Evolutionary conservation across 2,329 filamentous ascomycete species (phyloP).

Genomic region (Claviceps paspali): DNA sequence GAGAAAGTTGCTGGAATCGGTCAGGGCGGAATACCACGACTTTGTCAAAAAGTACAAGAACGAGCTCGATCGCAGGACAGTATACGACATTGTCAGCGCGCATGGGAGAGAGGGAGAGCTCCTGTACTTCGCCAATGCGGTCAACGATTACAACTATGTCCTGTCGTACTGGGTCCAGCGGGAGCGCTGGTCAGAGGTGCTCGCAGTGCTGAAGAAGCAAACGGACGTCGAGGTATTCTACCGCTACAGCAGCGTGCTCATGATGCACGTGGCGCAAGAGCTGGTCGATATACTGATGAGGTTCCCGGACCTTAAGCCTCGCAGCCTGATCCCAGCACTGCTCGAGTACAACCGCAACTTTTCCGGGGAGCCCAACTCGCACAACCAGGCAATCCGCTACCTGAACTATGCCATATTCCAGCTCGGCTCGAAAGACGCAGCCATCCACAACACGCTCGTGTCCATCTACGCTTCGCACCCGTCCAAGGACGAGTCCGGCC

Average conservation of each 20-base stretch:
- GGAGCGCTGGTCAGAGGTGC: constrained; percentile 77
- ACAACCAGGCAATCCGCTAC: constrained; percentile 89
- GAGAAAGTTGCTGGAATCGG: constrained; percentile 51
- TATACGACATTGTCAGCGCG: constrained; percentile 90
- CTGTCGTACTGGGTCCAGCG: constrained; percentile 94
- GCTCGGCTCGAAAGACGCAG: constrained; percentile 62
- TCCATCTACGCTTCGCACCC: constrained; percentile 86
- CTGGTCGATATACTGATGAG: constrained; percentile 93
- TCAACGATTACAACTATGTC: constrained; percentile 89
- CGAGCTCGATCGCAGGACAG: constrained; percentile 80
- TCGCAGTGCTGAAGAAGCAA: constrained; percentile 83
- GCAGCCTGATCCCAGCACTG: constrained; percentile 81
- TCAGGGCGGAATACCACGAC: constrained; percentile 70
- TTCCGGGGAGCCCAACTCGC: constrained; percentile 43
- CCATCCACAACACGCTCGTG: constrained; percentile 91
- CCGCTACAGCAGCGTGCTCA: constrained; percentile 90
- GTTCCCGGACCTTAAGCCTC: constrained; percentile 68
- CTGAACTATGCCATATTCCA: constrained; percentile 87
- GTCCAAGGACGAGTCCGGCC: constrained; percentile 67
- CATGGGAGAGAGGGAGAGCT: constrained; percentile 90
- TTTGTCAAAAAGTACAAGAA: constrained; percentile 75
- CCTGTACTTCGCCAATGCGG: constrained; percentile 73
- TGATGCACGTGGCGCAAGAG: constrained; percentile 73
- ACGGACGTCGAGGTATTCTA: constrained; percentile 89
- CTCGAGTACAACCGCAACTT: constrained; percentile 82